Evolutionary conservation across 2,329 filamentous ascomycete species (phyloP), one percentile per base, ranked within the genome.

Genomic region (Colletotrichum simmondsii): DNA sequence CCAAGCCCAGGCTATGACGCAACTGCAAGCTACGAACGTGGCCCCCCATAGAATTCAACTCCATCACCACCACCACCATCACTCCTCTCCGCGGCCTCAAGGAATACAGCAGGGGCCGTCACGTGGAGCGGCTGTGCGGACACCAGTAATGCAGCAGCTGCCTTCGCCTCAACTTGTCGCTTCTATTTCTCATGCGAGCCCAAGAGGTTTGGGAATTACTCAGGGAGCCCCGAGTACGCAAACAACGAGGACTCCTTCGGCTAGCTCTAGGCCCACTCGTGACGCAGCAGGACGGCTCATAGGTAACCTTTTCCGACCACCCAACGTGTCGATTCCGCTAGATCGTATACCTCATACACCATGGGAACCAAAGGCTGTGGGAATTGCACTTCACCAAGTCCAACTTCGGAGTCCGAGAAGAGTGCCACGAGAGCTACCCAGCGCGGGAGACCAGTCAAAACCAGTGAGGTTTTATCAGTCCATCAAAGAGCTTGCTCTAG

Each of bases 391-490:
- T 16, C 87, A 89, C 64, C 83, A 89, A 69, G 80, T 82, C n/a
- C 77, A 82, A 37, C 76, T 85, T 16, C 83, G 86, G 24, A 90
- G 88, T 73, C 89, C 88, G 3, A 81, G 79, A 52, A 83, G 87
- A 61, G 76, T 83, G n/a, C 79, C 83, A 4, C 77, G 76, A 46
- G 67, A 74, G 11, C 16, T 74, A 22, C 53, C 60, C 1, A n/a
- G 60, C 10, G 26, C 30, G 28, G 37, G 30, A 6, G 42, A 61
- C n/a, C n/a, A 26, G 49, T 12, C 22, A 12, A 2, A 57, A 69
- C 10, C 63, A 67, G 7, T 82, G 82, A 73, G 83, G 83, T 81
- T 89, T 64, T 94, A 92, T 77, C 90, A 92, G 74, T 88, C 86
- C 61, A 81, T 93, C 22, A 86, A 86, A 72, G 80, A 79, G 0